Base-by-base conservation (phyloP, 495 filamentous ascomycete species). In the Neurospora terricola region DNA sequence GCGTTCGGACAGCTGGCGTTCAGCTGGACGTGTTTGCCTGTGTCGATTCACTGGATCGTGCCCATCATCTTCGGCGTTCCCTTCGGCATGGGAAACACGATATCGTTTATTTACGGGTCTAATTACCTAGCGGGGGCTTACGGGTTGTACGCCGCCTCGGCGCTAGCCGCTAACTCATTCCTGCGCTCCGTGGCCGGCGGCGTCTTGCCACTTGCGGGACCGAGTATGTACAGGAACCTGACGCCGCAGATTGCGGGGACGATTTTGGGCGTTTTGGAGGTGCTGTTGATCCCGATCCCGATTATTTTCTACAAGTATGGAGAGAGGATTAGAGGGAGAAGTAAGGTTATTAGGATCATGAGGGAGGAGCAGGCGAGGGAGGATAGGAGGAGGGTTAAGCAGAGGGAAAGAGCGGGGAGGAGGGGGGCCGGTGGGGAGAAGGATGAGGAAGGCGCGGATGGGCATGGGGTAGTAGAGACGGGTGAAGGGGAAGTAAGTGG, bases 111-210 rank as follows among this genome's bases (percentile, higher is more conserved):
- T 76, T 94, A 95, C 76, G 88, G 90, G 0, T 87, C 83, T 16
- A 94, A 92, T 74, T 97, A 96, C 77, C 83, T 97, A 1, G 91
- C 92, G 7, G 85, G 89, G 38, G 87, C 88, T 18, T 97, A 97
- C 77, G 93, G 91, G 38, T 87, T 93, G 69, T 95, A 90, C 76
- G 88, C 92, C 0, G 93, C 93, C 0, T 90, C 88, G 16, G 93
- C 93, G 0, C 79, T 96, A 39, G 93, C 93, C 0, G 92, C 92
- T 1, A 94, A 95, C 74, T 86, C 89, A 0, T 90, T 96, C 6
- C 82, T 91, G 30, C 83, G 93, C n/a, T 89, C 84, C 69, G 34
- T 86, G 4, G 78, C 93, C 34, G 93, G 93, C 38, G 93, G 88
- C 10, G 86, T 88, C 0, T 82, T 96, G 62, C 93, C 93, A 4